Evolutionary conservation across 169 alveolate genomes (phyloP).

Genomic region (Fabrea salina): DNA sequence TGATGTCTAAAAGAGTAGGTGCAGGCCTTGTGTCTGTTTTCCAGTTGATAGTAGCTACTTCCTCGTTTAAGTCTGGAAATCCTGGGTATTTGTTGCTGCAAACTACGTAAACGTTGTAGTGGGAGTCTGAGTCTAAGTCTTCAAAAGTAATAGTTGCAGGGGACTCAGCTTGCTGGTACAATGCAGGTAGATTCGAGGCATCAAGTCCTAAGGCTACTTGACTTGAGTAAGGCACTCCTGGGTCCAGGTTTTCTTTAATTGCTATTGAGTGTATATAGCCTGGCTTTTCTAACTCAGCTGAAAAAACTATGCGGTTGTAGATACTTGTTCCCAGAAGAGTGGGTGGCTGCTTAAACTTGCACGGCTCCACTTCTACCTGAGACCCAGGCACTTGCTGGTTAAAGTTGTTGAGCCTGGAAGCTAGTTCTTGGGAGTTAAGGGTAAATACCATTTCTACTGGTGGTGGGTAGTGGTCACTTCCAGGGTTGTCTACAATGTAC

Average conservation of each 20-base stretch:
- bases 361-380: neutral
- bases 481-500: conserved; percentile 7
- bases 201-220: neutral
- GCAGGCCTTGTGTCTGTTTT: conserved; percentile 31
- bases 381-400: neutral
- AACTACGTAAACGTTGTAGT: conserved; percentile 14
- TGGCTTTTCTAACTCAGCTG: neutral
- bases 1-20: neutral
- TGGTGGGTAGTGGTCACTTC: neutral
- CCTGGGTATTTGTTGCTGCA: conserved; percentile 30
- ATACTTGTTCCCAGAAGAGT: neutral
- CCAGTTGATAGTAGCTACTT: neutral
- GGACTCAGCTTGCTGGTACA: too few relatives aligned
- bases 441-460: conserved; percentile 19
- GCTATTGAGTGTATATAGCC: conserved; percentile 26
- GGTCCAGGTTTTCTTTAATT: neutral
- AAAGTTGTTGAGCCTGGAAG: neutral
- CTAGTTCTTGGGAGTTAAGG: neutral
- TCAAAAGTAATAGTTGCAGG: neutral
- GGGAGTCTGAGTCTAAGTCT: neutral
- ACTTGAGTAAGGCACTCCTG: neutral
- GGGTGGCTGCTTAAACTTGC: neutral
- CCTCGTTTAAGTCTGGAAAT: conserved; percentile 1
- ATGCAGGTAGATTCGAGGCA: neutral
- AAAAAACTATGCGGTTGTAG: neutral